phyloP scores from a whole-genome alignment of 805 yeast species.

The Schwanniomyces pseudopolymorphus region DNA sequence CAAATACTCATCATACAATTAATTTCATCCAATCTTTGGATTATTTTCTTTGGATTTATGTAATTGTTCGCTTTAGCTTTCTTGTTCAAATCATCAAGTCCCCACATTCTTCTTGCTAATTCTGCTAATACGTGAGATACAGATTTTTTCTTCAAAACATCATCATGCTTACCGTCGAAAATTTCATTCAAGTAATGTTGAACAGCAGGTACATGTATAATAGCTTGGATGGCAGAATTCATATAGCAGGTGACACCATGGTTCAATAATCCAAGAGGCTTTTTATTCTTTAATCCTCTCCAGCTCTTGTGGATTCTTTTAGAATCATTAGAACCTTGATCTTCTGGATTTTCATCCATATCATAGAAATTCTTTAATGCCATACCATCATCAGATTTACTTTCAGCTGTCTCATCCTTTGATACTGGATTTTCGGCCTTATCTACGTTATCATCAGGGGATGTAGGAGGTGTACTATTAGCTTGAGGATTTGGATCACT shows the following conservation, averaged over 20 bases:
- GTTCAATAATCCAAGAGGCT: constrained; percentile 76
- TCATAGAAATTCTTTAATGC: constrained; percentile 42
- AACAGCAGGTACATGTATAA: constrained; percentile 88
- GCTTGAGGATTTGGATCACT: constrained; percentile 19
- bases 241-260: constrained; percentile 97
- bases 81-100: constrained; percentile 40
- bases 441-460: constrained; percentile 26
- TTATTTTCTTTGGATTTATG: constrained; percentile 74
- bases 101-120: constrained; percentile 69
- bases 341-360: constrained; percentile 56
- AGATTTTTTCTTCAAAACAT: constrained; percentile 49
- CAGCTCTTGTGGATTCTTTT: constrained; percentile 68
- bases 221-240: constrained; percentile 90
- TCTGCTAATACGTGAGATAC: constrained; percentile 70
- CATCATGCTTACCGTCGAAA: constrained; percentile 49
- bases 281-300: constrained; percentile 52
- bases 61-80: constrained; percentile 37
- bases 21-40: constrained; percentile 72
- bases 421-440: constrained; percentile 9
- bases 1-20: constrained; percentile 96
- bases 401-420: constrained; percentile 14
- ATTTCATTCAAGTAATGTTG: constrained; percentile 79
- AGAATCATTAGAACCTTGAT: constrained; percentile 63
- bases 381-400: background rate
- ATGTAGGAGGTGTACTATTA: constrained; percentile 33